Evolutionary conservation across 1,284 basidiomycete genomes (phyloP).

Genomic region (Hemileia vastatrix): DNA sequence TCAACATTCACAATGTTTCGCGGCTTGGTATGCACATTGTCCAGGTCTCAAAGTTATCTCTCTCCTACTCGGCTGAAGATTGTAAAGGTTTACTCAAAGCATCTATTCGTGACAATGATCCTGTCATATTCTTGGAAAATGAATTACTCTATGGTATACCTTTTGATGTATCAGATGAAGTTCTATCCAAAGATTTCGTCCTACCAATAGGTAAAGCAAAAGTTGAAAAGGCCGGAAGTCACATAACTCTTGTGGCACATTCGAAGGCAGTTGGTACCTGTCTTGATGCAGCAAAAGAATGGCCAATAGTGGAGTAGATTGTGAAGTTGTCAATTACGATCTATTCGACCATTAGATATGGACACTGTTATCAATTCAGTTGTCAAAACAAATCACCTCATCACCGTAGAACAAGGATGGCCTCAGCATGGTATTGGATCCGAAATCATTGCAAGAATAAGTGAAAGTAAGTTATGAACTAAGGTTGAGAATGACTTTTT

Average conservation of each 20-base stretch:
- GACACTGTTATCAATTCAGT: constrained; percentile 89
- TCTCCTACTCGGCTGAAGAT: constrained; percentile 89
- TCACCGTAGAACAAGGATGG: constrained; percentile 97
- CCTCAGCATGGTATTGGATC: constrained; percentile 95
- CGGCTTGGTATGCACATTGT: too few relatives aligned
- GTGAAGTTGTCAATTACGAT: constrained; percentile 96
- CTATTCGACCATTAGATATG: constrained; percentile 90
- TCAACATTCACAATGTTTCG: constrained; percentile 44
- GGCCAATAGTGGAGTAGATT: constrained; percentile 86
- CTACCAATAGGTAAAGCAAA: constrained; percentile 97
- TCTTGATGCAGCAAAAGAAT: constrained; percentile 78
- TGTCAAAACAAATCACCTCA: constrained; percentile 96
- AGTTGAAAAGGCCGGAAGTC: constrained; percentile 80
- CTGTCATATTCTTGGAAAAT: constrained; percentile 96
- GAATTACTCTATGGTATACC: constrained; percentile 96
- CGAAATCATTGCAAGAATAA: constrained; percentile 91
- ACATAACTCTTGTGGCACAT: constrained; percentile 93
- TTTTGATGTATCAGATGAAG: constrained; percentile 90
- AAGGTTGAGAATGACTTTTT: too few relatives aligned
- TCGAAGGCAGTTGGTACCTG: constrained; percentile 89
- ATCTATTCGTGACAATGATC: constrained; percentile 95
- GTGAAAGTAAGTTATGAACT: constrained; percentile 29
- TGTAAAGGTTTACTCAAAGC: constrained; percentile 96
- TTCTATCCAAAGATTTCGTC: constrained; percentile 80
- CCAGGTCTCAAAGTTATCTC: constrained; percentile 96